Base-by-base conservation (phyloP, 129 eudicot species). In the Dittrichia graveolens region DNA sequence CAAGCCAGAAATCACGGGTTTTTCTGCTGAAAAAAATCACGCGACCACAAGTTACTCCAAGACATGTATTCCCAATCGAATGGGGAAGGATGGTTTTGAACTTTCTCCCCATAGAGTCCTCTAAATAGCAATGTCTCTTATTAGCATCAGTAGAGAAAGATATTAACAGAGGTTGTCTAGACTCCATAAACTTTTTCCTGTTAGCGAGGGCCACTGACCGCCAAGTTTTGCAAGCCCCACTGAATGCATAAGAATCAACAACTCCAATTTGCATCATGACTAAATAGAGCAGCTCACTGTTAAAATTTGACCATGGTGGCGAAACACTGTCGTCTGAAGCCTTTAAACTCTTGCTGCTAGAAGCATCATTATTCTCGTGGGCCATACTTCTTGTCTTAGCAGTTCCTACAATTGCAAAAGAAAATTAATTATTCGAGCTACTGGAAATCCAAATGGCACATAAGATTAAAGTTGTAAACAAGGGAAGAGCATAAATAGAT, bases 221-320 rank as follows among this genome's bases (percentile, higher is more conserved):
- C 80, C 81, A 78, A 6, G 62, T 60, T 24, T 44, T 62, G 45
- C 76, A 77, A 61, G 70, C 72, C 7, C 76, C 56, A 4, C 58
- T 37, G n/a, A 77, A 77, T 10, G 81, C 37, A 50, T 69, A 0
- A 24, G 18, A 69, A 53, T 77, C 76, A 24, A 69, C 8, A 9
- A 61, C 2, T 50, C 72, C 71, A 8, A 77, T 41, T 24, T 42
- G 58, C 76, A 77, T 50, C 52, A 77, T 35, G 12, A 77, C 34
- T 11, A 41, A 1, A 60, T 60, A 0, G n/a, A 69, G 80, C 16
- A 70, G 8, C 16, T 77, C 75, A 9, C 44, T 43, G 16, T 37
- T 43, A 45, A 65, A 35, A 35, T 31, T 7, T 49, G 67, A 19
- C 80, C 80, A 65, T 39, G 72, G 10, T 12, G 54, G 42, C 7